Conservation (phyloP, 139 green algal species). For the Chlorella sp. region DNA sequence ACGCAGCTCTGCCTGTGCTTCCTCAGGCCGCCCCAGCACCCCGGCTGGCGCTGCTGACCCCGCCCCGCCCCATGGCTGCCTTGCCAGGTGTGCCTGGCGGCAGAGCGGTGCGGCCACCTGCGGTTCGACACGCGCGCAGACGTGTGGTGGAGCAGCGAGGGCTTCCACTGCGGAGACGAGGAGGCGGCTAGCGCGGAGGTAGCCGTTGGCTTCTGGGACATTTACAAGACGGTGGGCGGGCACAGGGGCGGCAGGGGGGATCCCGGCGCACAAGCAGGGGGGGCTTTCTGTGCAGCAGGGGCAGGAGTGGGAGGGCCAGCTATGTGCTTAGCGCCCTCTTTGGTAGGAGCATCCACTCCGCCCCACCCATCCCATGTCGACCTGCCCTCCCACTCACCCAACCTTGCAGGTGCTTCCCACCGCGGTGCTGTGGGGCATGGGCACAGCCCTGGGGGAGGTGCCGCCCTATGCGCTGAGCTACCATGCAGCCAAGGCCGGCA, state of each 20-base stretch:
- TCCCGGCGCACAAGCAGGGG: too few relatives aligned
- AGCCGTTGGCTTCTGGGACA: constrained; percentile 57
- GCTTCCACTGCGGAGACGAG: constrained; percentile 78
- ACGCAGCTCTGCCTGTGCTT: too few relatives aligned
- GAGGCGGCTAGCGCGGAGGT: not conserved
- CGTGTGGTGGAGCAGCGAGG: constrained; percentile 82
- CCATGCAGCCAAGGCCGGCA: constrained; percentile 76
- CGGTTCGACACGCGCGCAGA: constrained; percentile 80
- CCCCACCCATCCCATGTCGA: not conserved
- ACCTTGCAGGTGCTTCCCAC: constrained; percentile 67
- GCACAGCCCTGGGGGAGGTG: constrained; percentile 93
- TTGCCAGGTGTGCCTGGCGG: constrained; percentile 84
- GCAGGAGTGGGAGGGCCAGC: too few relatives aligned
- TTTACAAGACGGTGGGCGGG: constrained; percentile 70
- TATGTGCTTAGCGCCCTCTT: too few relatives aligned
- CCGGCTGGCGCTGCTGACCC: too few relatives aligned
- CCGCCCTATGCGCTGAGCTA: constrained; percentile 91
- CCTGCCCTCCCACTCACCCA: not conserved
- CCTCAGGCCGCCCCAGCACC: too few relatives aligned
- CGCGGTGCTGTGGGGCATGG: constrained; percentile 85
- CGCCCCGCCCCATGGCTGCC: not conserved
- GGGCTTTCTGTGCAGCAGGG: too few relatives aligned
- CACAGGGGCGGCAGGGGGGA: too few relatives aligned
- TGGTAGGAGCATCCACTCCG: too few relatives aligned
- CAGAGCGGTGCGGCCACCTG: constrained; percentile 85